These are phyloP conservation scores for Metschnikowia arizonensis DNA, from an alignment of 805 yeast genomes.

Conservation along the genomic window DNA sequence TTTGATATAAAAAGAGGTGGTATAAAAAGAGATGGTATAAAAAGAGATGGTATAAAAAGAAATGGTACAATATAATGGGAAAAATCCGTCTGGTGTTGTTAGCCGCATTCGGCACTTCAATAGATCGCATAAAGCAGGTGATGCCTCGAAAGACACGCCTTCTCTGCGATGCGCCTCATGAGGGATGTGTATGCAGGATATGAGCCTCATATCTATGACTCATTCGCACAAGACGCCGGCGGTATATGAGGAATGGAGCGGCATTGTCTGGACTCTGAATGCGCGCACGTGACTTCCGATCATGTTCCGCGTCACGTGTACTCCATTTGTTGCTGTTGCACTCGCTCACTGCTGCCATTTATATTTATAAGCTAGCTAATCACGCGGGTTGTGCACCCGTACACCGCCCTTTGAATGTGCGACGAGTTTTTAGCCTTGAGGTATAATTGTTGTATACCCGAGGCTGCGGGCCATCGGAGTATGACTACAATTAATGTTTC, in stretches of 20 bases:
- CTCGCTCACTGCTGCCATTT: slow-evolving; percentile 1
- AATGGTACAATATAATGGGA: background rate
- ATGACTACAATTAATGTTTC: no score
- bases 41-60: background rate
- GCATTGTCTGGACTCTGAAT: background rate
- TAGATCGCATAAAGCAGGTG: slow-evolving; percentile 3
- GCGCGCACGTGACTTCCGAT: background rate
- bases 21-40: background rate
- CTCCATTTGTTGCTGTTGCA: background rate
- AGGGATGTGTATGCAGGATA: background rate
- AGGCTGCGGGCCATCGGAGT: no score
- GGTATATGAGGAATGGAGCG: slow-evolving; percentile 1
- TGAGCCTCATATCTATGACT: background rate
- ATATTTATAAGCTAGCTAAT: background rate
- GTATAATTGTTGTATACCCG: no score
- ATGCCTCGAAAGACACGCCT: background rate
- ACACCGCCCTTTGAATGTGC: no score
- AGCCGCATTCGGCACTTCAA: slow-evolving; percentile 1
- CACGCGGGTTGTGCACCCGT: background rate
- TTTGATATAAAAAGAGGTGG: no score
- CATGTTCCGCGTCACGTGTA: background rate
- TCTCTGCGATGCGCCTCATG: background rate
- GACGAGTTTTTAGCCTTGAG: no score
- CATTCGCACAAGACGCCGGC: slow-evolving; percentile 6
- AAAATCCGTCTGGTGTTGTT: background rate